Evolutionary conservation across 2,329 filamentous ascomycete species (phyloP).

Genomic region (Rachicladosporium sp.): DNA sequence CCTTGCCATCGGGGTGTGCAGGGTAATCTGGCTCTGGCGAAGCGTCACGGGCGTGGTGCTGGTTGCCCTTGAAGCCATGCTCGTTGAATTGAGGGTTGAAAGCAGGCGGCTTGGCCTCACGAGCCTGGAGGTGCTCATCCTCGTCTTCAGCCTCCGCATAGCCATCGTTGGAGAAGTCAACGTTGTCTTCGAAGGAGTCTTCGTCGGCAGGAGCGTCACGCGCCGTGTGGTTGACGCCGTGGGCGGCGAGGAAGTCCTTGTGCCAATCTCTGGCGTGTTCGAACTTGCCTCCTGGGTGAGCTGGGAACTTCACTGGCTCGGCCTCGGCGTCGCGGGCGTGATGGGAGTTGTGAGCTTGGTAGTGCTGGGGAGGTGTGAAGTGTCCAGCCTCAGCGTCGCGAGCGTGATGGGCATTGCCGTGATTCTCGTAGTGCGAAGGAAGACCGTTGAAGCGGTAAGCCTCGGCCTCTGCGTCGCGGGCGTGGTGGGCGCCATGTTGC

Average conservation of each 20-base stretch:
- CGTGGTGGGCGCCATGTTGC: background rate
- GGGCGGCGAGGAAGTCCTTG: slow-evolving; percentile 3
- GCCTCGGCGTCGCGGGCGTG: background rate
- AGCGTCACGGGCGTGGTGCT: too few relatives aligned
- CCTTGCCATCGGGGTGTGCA: background rate
- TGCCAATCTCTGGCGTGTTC: background rate
- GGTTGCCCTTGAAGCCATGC: too few relatives aligned
- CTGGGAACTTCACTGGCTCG: background rate
- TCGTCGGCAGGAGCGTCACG: background rate
- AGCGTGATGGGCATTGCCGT: background rate
- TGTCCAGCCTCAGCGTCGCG: slow-evolving; percentile 1
- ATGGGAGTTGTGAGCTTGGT: background rate
- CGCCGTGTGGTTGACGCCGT: background rate
- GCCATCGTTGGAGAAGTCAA: background rate
- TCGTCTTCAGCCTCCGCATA: slow-evolving; percentile 8
- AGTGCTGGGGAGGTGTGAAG: background rate
- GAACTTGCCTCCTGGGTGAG: background rate
- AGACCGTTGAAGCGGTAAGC: background rate
- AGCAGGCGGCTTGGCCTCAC: background rate
- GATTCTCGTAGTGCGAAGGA: background rate
- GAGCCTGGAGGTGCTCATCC: background rate
- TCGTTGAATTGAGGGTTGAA: too few relatives aligned
- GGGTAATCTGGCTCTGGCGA: too few relatives aligned
- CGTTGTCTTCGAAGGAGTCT: background rate
- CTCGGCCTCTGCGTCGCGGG: slow-evolving; percentile 1